These are phyloP conservation scores for Eucalyptus curtisii DNA, from an alignment of 345 rosid species.

Conservation along the genomic window DNA sequence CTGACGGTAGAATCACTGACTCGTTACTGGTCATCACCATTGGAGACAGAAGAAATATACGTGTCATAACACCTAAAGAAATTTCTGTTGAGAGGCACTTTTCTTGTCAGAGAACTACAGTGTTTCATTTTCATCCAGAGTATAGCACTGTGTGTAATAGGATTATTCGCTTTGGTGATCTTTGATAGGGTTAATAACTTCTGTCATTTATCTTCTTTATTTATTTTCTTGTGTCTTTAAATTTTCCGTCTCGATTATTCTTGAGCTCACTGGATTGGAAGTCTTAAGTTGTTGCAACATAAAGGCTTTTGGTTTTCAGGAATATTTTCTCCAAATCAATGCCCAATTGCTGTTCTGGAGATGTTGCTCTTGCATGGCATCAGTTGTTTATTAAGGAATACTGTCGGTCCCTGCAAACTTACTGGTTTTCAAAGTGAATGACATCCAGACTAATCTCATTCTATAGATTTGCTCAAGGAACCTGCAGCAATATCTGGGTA, in stretches of 20 bases:
- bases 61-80: not conserved
- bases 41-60: constrained; percentile 57
- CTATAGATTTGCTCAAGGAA: not conserved
- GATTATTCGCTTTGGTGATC: not conserved
- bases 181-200: not conserved
- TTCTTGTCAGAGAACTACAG: no score
- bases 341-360: not conserved
- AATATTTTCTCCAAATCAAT: not conserved
- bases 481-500: not conserved
- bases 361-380: not conserved
- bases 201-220: not conserved
- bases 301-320: not conserved
- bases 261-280: not conserved
- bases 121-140: not conserved
- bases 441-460: not conserved
- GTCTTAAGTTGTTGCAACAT: not conserved
- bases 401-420: not conserved
- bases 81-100: not conserved
- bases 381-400: not conserved
- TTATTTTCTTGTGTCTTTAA: not conserved
- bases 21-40: constrained; percentile 77
- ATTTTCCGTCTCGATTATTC: not conserved
- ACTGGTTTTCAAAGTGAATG: not conserved
- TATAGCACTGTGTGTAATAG: not conserved
- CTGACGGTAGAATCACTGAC: constrained; percentile 69